A percentile compares a stretch with the other conserved stretches of the same genome.
Evolutionary conservation across 1,284 basidiomycete genomes (phyloP).

Genomic region (Violaceomyces palustris): DNA sequence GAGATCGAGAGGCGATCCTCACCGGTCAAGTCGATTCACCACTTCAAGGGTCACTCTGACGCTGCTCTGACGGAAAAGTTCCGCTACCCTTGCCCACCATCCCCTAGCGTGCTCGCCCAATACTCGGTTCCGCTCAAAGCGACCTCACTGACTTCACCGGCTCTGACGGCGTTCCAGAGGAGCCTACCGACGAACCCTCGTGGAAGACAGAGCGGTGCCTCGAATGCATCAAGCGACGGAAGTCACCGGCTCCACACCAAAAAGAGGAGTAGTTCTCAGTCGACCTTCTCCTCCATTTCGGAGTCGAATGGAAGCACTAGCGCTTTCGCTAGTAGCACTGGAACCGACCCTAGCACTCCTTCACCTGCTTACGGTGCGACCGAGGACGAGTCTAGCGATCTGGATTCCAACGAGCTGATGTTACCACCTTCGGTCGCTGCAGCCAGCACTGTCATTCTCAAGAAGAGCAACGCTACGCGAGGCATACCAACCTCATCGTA

Average conservation of each 20-base stretch:
- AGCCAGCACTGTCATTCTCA: constrained; percentile 30
- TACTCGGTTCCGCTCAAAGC: constrained; percentile 26
- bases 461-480: no score
- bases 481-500: background rate
- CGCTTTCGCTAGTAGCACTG: constrained; percentile 13
- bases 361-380: constrained; percentile 26
- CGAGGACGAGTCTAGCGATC: constrained; percentile 36
- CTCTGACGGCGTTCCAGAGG: constrained; percentile 35
- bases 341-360: constrained; percentile 32
- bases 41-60: no score
- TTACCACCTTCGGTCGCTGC: constrained; percentile 38
- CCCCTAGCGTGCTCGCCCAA: constrained; percentile 35
- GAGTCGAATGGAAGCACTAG: constrained; percentile 30
- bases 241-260: constrained; percentile 4
- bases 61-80: constrained; percentile 17
- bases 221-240: constrained; percentile 6
- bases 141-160: constrained; percentile 34
- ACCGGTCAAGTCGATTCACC: no score
- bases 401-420: constrained; percentile 32
- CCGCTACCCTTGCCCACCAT: constrained; percentile 42
- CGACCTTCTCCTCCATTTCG: constrained; percentile 43
- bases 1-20: no score
- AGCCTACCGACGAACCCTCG: constrained; percentile 17
- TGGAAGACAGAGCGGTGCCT: constrained; percentile 2
- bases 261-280: constrained; percentile 40